Evolutionary conservation across 2,329 filamentous ascomycete species (phyloP).

Genomic region (Exophiala oligosperma): DNA sequence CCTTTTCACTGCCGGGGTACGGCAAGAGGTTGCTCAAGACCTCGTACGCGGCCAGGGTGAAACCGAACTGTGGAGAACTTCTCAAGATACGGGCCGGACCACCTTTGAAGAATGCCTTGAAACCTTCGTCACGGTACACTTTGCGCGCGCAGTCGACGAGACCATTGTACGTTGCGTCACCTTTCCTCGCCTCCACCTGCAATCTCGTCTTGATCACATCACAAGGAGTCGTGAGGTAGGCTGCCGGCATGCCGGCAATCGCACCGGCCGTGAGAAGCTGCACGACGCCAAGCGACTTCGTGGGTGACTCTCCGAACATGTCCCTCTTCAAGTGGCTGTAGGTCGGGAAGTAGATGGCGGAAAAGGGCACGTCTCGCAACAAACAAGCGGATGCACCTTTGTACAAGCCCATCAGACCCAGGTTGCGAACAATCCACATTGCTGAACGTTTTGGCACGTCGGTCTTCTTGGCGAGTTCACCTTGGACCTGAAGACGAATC

Average conservation of each 20-base stretch:
- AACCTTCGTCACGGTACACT: conserved; percentile 86
- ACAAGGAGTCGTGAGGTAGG: conserved; percentile 94
- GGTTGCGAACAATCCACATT: conserved; percentile 95
- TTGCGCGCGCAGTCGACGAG: conserved; percentile 82
- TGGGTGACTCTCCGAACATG: conserved; percentile 78
- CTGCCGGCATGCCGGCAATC: conserved; percentile 87
- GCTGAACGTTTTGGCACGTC: conserved; percentile 86
- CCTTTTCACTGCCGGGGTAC: conserved; percentile 62
- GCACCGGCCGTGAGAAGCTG: conserved; percentile 93
- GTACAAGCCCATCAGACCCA: conserved; percentile 92
- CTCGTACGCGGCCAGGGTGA: conserved; percentile 94
- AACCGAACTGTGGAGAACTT: conserved; percentile 95
- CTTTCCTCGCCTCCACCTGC: conserved; percentile 96
- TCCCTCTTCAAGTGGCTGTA: conserved; percentile 95
- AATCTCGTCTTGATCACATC: conserved; percentile 99
- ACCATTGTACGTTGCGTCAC: conserved; percentile 82
- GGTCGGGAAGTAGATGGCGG: conserved; percentile 96
- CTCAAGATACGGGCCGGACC: conserved; percentile 92
- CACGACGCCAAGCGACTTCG: conserved; percentile 83
- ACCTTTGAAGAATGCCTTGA: conserved; percentile 97
- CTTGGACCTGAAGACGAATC: conserved; percentile 96
- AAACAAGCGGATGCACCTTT: conserved; percentile 95
- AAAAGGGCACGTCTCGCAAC: conserved; percentile 95
- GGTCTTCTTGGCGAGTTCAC: conserved; percentile 85
- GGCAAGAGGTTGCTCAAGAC: conserved; percentile 80